Evolutionary conservation across 1,139 yeast species (phyloP).

Genomic region (Yamadazyma friedrichii): DNA sequence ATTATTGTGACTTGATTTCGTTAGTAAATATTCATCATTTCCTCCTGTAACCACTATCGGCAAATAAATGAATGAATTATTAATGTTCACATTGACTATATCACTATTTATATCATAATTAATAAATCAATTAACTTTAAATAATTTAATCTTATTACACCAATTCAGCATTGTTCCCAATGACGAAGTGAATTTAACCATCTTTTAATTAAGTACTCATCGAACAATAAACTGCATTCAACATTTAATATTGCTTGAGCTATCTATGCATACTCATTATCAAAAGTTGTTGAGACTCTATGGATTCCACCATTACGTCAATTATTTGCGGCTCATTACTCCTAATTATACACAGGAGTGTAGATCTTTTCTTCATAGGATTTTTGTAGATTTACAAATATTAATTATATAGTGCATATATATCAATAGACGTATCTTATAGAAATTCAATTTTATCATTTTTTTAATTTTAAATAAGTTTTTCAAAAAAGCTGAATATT

Average conservation of each 20-base stretch:
- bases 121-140: neutral
- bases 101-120: neutral
- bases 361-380: too few relatives aligned
- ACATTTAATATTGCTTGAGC: neutral
- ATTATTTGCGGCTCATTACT: too few relatives aligned
- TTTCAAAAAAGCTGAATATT: too few relatives aligned
- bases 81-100: too few relatives aligned
- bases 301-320: neutral
- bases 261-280: conserved; percentile 1
- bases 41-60: conserved; percentile 1
- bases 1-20: neutral
- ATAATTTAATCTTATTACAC: neutral
- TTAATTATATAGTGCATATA: too few relatives aligned
- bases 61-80: neutral
- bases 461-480: too few relatives aligned
- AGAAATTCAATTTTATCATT: too few relatives aligned
- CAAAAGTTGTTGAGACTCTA: neutral
- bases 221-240: neutral
- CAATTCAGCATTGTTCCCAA: neutral
- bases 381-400: too few relatives aligned
- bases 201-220: neutral
- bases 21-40: neutral
- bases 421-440: too few relatives aligned
- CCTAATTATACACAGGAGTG: too few relatives aligned
- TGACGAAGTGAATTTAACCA: neutral